Evolutionary conservation across 768 basidiomycete genomes (phyloP), one percentile per base, ranked within the genome.

Genomic region (Megacollybia marginata): DNA sequence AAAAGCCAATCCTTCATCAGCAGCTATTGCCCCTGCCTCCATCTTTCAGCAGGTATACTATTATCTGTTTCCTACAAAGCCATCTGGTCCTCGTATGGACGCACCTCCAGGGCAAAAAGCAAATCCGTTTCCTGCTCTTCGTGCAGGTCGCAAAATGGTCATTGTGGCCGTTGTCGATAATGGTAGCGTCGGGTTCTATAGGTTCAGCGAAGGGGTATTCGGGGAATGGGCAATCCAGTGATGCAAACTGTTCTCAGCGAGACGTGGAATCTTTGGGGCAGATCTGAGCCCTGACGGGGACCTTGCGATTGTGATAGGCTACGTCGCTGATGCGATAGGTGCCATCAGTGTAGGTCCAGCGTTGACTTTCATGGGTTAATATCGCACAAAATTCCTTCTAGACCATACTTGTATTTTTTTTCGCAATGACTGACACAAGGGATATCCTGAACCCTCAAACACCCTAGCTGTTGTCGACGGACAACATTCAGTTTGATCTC

Each of bases 141-240:
- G 94, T 56, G 78, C 80, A 28, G 95, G 95, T 0, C 88, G 84
- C 62, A 89, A 90, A 60, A 83, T 74, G 9, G 70, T 94, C 47
- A 73, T 97, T 33, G 77, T 98, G 44, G 94, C 93, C 1, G 90
- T 79, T 2, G 92, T 94, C 5, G 93, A 96, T 65, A 76, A 81
- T 2, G 92, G 94, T 9, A 91, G 78, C 54, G 85, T 85, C 40
- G 87, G 88, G 55, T 94, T 96, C 72, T 88, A 92, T 67, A 72
- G 88, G 48, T 92, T 97, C 55, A 83, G 86, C 7, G 76, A 92
- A 59, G 89, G 91, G 0, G 81, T 74, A 9, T 97, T 98, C 62
- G 82, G 79, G 48, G 88, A 92, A 57, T 85, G 86, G 79, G 83
- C 89, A 0, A 88, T 92, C 83, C 55, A 56, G 42, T 73, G 54